Evolutionary conservation across 805 yeast species (phyloP), one percentile per base, ranked within the genome.

Genomic region (Saturnispora serradocipensis): DNA sequence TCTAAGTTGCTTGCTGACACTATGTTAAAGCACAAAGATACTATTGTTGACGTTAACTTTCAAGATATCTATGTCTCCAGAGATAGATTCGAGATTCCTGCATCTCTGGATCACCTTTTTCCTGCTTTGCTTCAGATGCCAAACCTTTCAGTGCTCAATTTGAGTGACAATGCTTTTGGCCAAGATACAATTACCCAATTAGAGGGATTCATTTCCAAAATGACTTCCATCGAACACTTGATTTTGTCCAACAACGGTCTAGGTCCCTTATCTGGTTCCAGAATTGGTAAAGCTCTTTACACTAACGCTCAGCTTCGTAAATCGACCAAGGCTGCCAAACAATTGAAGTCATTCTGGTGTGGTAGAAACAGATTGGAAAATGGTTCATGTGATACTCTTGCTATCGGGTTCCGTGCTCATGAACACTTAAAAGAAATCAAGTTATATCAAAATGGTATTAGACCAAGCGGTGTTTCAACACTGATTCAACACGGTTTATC

Each of bases 291-390:
- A 60, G 87, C 96, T 4, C 77, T 93, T 45, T 87, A 74, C 70
- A 75, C 77, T 59, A 76, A 91, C 48, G 83, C 82, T 52, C 89
- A 89, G 69, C 66, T 72, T 56, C 53, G 61, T 44, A 55, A 55
- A 35, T 18, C 44, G 20, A 28, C 32, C 4, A 67, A 46, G 65
- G 67, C n/a, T 60, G 64, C 30, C 50, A 69, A 73, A 32, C 68
- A 78, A 15, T 76, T 89, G 63, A 82, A 84, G 61, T 88, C 97
- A 1, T 91, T 93, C 58, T 79, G 93, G 61, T 93, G 99, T 71
- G 99, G 99, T 57, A 81, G 99, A 71, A 93, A 93, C 70, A 85
- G 99, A 69, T 77, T 93, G 58, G 99, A 93, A 67, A 89, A 89
- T 67, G 99, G 98, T 3, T 89, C 97, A 5, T 80, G 88, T 67